Evolutionary conservation across 1,284 basidiomycete species (phyloP).

Genomic region (Dichomitus squalens): DNA sequence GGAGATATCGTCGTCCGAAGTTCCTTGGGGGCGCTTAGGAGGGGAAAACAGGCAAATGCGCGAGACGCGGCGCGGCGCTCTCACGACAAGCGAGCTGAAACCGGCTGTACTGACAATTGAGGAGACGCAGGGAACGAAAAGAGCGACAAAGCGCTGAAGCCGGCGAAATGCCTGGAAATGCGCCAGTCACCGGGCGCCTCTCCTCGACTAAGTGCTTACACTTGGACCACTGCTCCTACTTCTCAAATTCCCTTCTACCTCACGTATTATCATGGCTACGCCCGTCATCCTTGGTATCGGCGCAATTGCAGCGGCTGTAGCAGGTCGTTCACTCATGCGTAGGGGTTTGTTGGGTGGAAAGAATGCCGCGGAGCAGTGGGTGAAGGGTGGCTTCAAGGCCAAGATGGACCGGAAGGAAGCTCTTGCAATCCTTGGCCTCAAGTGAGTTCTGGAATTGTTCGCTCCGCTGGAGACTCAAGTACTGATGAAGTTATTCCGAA

Average conservation of each 20-base stretch:
- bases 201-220: background rate
- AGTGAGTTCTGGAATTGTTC: conserved; percentile 54
- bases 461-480: background rate
- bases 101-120: too few species aligned
- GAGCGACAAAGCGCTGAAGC: background rate
- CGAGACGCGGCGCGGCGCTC: too few species aligned
- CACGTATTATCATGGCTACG: conserved; percentile 60
- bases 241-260: background rate
- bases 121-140: background rate
- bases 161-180: background rate
- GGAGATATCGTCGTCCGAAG: too few species aligned
- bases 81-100: too few species aligned
- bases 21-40: too few species aligned
- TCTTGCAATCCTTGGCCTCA: conserved; percentile 88
- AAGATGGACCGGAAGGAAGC: conserved; percentile 98
- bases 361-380: conserved; percentile 81
- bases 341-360: conserved; percentile 58
- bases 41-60: too few species aligned
- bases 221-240: conserved; percentile 10
- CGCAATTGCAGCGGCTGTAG: conserved; percentile 79
- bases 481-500: conserved; percentile 33
- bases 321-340: conserved; percentile 70
- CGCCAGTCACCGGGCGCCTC: conserved; percentile 1
- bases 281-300: conserved; percentile 78
- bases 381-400: conserved; percentile 90